Evolutionary conservation across 2,329 filamentous ascomycete genomes (phyloP).

Genomic region (Sporothrix humicola): DNA sequence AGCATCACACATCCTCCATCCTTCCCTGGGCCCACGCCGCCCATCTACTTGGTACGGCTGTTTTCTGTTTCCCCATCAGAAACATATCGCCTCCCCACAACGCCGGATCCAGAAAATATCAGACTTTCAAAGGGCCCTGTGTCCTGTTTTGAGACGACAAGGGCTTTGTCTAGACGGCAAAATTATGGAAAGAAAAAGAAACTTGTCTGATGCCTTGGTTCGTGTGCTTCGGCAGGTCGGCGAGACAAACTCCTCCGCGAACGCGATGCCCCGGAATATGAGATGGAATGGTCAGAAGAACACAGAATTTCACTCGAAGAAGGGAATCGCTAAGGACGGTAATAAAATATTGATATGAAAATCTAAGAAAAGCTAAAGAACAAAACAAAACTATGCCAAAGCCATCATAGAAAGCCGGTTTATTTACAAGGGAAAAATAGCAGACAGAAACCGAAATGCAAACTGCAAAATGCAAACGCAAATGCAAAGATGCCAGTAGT

Average conservation of each 20-base stretch:
- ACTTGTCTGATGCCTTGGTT: background rate
- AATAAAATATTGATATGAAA: slow-evolving; percentile 8
- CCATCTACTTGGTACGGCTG: slow-evolving; percentile 23
- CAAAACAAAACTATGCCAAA: slow-evolving; percentile 23
- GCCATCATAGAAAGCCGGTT: background rate
- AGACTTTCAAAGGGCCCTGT: background rate
- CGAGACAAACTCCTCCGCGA: background rate
- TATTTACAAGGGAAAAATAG: slow-evolving; percentile 19
- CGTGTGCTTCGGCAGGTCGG: background rate
- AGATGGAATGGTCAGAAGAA: background rate
- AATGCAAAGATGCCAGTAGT: background rate
- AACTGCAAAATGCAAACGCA: slow-evolving; percentile 5
- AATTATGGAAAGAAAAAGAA: background rate
- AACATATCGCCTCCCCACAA: slow-evolving; percentile 15
- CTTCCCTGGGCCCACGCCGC: background rate
- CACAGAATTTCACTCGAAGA: background rate
- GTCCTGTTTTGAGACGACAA: background rate
- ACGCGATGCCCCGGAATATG: background rate
- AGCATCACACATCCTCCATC: background rate
- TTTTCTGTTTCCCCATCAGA: slow-evolving; percentile 27
- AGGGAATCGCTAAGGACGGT: background rate
- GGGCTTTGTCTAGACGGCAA: background rate
- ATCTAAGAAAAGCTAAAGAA: slow-evolving; percentile 10
- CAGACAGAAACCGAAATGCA: background rate
- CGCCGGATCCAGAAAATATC: background rate